Conservation (phyloP, 2,329 filamentous ascomycete species). For the Pseudogymnoascus sp. region DNA sequence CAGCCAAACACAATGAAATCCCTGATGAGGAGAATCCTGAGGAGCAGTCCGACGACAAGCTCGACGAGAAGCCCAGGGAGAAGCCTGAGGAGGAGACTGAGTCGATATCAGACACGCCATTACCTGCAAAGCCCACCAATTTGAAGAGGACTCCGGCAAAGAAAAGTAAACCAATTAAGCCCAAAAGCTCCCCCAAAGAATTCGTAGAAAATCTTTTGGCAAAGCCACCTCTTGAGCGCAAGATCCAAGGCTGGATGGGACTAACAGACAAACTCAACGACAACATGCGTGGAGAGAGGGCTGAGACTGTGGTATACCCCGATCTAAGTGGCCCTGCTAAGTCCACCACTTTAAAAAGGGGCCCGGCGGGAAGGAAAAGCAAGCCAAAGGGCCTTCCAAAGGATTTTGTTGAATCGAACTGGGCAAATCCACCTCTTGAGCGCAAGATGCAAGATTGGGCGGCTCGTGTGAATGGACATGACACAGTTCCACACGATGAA, state of each 20-base stretch:
- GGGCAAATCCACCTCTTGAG: slow-evolving; percentile 45
- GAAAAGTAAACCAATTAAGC: slow-evolving; percentile 19
- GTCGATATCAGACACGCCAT: slow-evolving; percentile 14
- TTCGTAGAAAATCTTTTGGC: slow-evolving; percentile 31
- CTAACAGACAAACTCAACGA: slow-evolving; percentile 15
- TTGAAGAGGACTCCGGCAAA: slow-evolving; percentile 4
- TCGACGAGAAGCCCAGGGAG: background rate
- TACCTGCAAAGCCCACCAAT: background rate
- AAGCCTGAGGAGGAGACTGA: background rate
- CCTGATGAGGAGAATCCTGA: background rate
- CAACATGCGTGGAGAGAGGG: background rate
- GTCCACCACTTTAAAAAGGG: background rate
- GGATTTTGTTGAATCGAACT: slow-evolving; percentile 46
- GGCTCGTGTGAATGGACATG: slow-evolving; percentile 12
- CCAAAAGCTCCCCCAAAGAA: slow-evolving; percentile 47
- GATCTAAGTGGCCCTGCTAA: background rate
- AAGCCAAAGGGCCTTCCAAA: slow-evolving; percentile 39
- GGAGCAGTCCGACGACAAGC: background rate
- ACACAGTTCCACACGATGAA: background rate
- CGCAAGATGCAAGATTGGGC: slow-evolving; percentile 57
- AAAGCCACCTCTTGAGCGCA: slow-evolving; percentile 48
- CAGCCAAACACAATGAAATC: slow-evolving; percentile 9
- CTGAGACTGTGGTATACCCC: background rate
- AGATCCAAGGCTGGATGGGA: slow-evolving; percentile 52
- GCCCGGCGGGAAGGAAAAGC: background rate